Percentiles rank a stretch among this genome's conserved stretches.
Conservation (phyloP, 1,139 yeast species). For the Oligophagozyma castellii region DNA sequence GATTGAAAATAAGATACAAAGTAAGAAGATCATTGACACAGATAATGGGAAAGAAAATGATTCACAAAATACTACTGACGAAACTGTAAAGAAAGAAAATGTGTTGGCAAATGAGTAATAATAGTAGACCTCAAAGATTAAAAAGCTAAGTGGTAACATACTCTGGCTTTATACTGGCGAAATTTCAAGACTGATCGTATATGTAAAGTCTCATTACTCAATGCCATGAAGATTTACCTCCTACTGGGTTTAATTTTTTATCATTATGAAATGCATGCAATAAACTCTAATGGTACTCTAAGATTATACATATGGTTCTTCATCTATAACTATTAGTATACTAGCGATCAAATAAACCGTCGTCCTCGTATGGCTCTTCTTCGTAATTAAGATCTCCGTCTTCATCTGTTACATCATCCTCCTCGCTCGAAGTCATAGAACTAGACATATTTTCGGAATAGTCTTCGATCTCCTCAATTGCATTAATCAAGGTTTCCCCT, state of each 20-base stretch:
- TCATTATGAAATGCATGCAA: too few species aligned
- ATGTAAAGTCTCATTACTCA: too few species aligned
- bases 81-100: conserved; percentile 10
- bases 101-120: not conserved
- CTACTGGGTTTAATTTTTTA: too few species aligned
- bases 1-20: conserved; percentile 88
- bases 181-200: too few species aligned
- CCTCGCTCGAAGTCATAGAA: conserved; percentile 18
- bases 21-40: conserved; percentile 40
- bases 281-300: too few species aligned
- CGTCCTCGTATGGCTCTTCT: conserved; percentile 27
- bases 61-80: conserved; percentile 1
- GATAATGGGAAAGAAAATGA: conserved; percentile 9
- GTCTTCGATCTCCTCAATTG: conserved; percentile 28
- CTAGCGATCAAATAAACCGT: conserved; percentile 35
- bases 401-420: conserved; percentile 26
- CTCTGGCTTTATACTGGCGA: too few species aligned
- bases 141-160: too few species aligned
- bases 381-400: conserved; percentile 29
- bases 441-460: conserved; percentile 21
- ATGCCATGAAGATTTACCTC: too few species aligned
- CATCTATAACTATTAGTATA: too few species aligned
- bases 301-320: too few species aligned
- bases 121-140: too few species aligned
- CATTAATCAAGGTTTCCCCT: conserved; percentile 68